Conservation (phyloP, 2,329 filamentous ascomycete species). For the Arthrinium phaeospermum region DNA sequence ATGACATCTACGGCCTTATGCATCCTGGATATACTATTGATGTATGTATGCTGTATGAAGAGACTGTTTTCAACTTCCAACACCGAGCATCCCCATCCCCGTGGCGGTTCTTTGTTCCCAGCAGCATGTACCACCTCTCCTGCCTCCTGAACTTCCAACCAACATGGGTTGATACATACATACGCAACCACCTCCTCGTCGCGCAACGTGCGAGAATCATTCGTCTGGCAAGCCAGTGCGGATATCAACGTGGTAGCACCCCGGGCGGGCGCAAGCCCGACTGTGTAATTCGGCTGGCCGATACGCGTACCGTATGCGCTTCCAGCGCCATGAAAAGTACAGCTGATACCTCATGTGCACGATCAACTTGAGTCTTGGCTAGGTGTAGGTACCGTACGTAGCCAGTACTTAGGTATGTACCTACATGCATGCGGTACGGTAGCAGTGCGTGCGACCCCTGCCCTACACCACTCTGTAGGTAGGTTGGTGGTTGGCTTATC, state of each 20-base stretch:
- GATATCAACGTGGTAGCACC: neutral
- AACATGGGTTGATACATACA: slow-evolving; percentile 11
- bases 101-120: neutral
- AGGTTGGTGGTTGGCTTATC: slow-evolving; percentile 1
- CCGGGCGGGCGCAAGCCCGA: neutral
- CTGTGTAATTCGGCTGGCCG: slow-evolving; percentile 14
- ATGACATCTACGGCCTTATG: too few relatives aligned
- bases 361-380: neutral
- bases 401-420: neutral
- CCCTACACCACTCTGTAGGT: neutral
- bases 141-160: neutral
- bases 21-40: too few relatives aligned
- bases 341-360: neutral
- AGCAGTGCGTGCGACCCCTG: neutral
- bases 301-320: slow-evolving; percentile 5
- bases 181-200: slow-evolving; percentile 2
- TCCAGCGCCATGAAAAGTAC: slow-evolving; percentile 6
- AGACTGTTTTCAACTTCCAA: neutral
- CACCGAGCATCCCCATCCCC: too few relatives aligned
- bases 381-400: neutral
- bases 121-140: neutral
- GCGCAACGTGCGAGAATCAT: slow-evolving; percentile 12
- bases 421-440: neutral
- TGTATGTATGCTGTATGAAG: too few relatives aligned
- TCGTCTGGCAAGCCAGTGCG: neutral